A percentile compares a stretch with the other conserved stretches of the same genome.
These are phyloP conservation scores for Scedosporium aurantiacum DNA, from an alignment of 2,329 filamentous ascomycete species.

Conservation along the genomic window DNA sequence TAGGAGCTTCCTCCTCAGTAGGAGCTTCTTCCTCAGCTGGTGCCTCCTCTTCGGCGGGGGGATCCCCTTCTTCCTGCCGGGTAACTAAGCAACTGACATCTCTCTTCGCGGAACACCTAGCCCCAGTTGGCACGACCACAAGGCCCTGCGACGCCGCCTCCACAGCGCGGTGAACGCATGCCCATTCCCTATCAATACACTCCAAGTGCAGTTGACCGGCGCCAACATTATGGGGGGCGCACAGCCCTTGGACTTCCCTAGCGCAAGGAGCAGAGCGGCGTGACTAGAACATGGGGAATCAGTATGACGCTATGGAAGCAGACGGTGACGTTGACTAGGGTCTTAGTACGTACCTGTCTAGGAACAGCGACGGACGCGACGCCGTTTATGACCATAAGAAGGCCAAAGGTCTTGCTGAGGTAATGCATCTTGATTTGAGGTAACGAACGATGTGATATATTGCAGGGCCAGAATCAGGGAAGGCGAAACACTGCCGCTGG, in stretches of 20 bases:
- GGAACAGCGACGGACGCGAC: conserved; percentile 3
- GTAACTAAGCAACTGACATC: neutral
- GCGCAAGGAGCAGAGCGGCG: neutral
- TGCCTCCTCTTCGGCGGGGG: neutral
- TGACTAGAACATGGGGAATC: neutral
- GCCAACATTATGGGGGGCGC: neutral
- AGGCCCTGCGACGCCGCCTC: neutral
- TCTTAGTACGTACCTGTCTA: neutral
- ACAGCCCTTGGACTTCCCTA: neutral
- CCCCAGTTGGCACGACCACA: neutral
- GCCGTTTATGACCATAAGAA: conserved; percentile 3
- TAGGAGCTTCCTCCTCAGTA: neutral
- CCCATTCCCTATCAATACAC: neutral
- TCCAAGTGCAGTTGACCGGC: neutral
- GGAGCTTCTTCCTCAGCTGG: neutral
- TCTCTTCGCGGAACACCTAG: neutral
- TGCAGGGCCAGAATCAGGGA: neutral
- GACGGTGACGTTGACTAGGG: neutral
- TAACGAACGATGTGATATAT: neutral
- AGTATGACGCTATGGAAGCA: neutral
- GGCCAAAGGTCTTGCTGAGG: conserved; percentile 6
- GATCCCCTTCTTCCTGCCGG: neutral
- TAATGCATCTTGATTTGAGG: conserved; percentile 3
- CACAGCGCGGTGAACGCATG: neutral
- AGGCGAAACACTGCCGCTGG: neutral